Base-by-base conservation (phyloP, 2,329 filamentous ascomycete genomes). In the Teratosphaeria epicoccoides region DNA sequence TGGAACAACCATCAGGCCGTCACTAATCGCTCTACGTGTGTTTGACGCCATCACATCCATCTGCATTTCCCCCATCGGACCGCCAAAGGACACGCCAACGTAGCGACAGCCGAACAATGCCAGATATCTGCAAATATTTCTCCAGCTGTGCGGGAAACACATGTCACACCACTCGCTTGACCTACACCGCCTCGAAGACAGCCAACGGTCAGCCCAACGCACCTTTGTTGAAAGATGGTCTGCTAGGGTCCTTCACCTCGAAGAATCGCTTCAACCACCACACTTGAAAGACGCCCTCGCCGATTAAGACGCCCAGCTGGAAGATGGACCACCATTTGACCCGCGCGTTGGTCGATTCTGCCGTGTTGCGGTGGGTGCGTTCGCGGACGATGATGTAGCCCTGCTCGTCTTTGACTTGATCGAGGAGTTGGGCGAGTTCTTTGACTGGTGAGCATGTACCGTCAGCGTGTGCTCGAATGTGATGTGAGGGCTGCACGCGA, bases 281-380 rank as follows among this genome's bases (percentile, higher is more conserved):
- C 59, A 98, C 91, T 76, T 98, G 93, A 78, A 98, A 98, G 60
- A 96, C 76, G 55, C 89, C 93, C 76, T 97, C 88, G 64, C 86
- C 89, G 59, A 94, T 78, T 57, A 98, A 80, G 48, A 97, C 83
- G 52, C 82, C 80, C 59, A 98, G 82, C 73, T 98, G 90, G 72
- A 97, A 97, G 63, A 97, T 80, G 71, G 93, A 96, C 93, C 93
- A 98, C 93, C 93, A 98, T 78, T 98, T 98, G 69, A 98, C 93
- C 60, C 93, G 81, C 62, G 83, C 81, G 72, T 98, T 98, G 65
- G 93, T 98, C 79, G 90, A 96, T 77, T 98, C 93, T 58, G 93
- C 93, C 9, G 93, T 98, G 76, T 98, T 98, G 69, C 93, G 82
- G 78, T 98, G 93, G 61, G 88, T 95, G 66, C 93, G 82, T 76